Evolutionary conservation across 2,329 filamentous ascomycete species (phyloP).

Genomic region (Xylariaceae sp.): DNA sequence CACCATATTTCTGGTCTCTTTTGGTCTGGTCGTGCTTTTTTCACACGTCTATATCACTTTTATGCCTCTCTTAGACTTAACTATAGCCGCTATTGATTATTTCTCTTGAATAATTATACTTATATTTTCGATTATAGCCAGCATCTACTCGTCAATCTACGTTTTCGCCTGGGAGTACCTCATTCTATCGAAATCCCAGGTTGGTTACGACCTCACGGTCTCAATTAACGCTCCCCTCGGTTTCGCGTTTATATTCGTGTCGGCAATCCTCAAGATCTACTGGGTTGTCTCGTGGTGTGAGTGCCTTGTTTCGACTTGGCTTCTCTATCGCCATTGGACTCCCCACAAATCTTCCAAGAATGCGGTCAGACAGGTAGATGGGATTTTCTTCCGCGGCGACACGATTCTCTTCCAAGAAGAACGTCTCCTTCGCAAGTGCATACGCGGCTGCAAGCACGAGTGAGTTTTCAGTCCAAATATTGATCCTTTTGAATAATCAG

Average conservation of each 20-base stretch:
- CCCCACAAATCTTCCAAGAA: slow-evolving; percentile 7
- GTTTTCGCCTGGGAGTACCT: slow-evolving; percentile 2
- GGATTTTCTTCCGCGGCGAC: not conserved
- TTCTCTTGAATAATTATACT: too few species aligned
- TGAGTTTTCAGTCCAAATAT: not conserved
- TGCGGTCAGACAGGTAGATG: slow-evolving; percentile 11
- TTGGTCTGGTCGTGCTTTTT: too few species aligned
- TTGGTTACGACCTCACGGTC: slow-evolving; percentile 1
- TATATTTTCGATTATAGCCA: not conserved
- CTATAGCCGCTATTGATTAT: too few species aligned
- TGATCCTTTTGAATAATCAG: too few species aligned
- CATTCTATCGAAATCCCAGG: not conserved
- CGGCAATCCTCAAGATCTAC: slow-evolving; percentile 9
- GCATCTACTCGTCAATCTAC: slow-evolving; percentile 5
- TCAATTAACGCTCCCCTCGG: slow-evolving; percentile 3
- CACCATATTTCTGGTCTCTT: not conserved
- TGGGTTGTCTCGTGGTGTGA: slow-evolving; percentile 10
- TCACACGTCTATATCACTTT: too few species aligned
- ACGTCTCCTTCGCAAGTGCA: slow-evolving; percentile 6
- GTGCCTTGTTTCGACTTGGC: slow-evolving; percentile 7
- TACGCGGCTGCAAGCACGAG: slow-evolving; percentile 1
- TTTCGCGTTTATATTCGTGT: slow-evolving; percentile 7
- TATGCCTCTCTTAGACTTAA: too few species aligned
- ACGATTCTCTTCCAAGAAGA: slow-evolving; percentile 7
- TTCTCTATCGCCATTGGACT: slow-evolving; percentile 10